Evolutionary conservation across 352 stramenopile species (phyloP), one percentile per base, ranked within the genome.

Genomic region (Plasmopara viticola): DNA sequence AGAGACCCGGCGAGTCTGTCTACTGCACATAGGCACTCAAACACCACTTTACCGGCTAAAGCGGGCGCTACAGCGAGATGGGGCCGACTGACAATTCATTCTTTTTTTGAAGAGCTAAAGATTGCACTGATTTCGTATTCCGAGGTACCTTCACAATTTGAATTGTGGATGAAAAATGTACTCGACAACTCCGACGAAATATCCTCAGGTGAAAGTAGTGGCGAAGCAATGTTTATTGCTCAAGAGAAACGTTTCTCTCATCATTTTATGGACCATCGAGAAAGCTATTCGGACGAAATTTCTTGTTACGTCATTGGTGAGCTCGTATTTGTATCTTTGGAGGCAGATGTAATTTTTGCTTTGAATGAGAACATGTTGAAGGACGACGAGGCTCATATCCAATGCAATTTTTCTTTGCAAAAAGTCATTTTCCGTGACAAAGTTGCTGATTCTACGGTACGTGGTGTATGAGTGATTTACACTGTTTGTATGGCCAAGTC

Each of bases 141-240:
- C 0, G 71, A 80, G 33, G 56, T 58, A 1, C 58, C 68, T 13
- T 64, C 76, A 20, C 49, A 78, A 34, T 77, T 84, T 40, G 73
- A 84, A 46, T 57, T 57, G 17, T 82, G 68, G 73, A 71, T 84
- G 66, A 80, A 78, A 57, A 66, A 52, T 44, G 49, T 57, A 25
- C 60, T 71, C 30, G 61, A 71, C 45, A 62, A 66, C 20, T 45
- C 54, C 18, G 66, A 74, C 18, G 66, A 74, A 42, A 51, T 63
- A 30, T 74, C 55, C 12, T 74, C 58, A 51, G 58, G 62, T 29
- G 66, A 71, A 54, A 74, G 51, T 28, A 66, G 52, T 52, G 53
- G 61, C 40, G 61, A 49, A 31, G 52, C 56, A 49, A 66, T 51
- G 47, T 67, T 40, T 9, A 49, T 53, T 48, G 15, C 51, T 8